Evolutionary conservation across 2,329 filamentous ascomycete genomes (phyloP).

Genomic region (Claviceps spartinae): DNA sequence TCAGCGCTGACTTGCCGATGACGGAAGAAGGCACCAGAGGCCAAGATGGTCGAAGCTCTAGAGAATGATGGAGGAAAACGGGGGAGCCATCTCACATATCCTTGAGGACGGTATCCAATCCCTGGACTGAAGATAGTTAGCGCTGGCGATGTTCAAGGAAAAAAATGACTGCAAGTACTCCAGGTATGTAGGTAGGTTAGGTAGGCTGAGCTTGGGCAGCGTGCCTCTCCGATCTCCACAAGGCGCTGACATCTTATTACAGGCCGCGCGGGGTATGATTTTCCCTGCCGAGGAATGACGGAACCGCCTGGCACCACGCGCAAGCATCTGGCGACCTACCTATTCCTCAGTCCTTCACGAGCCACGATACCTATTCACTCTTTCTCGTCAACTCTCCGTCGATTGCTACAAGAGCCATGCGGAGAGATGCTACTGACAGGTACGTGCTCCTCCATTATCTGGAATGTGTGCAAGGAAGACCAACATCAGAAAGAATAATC

Average conservation of each 20-base stretch:
- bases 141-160: neutral
- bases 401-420: neutral
- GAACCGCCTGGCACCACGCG: too few species aligned
- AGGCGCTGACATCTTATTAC: neutral
- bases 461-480: neutral
- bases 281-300: too few species aligned
- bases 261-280: neutral
- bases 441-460: neutral
- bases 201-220: too few species aligned
- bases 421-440: neutral
- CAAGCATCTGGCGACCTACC: too few species aligned
- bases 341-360: too few species aligned
- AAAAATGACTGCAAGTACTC: neutral
- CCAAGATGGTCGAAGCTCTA: neutral
- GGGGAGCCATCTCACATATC: slow-evolving; percentile 4
- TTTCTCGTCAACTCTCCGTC: neutral
- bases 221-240: neutral
- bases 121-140: neutral
- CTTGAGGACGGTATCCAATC: neutral
- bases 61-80: neutral
- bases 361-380: too few species aligned
- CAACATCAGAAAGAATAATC: neutral
- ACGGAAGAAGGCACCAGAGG: neutral
- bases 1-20: neutral
- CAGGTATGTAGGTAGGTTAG: neutral